Percentiles rank a stretch among this genome's conserved stretches.
Evolutionary conservation across 768 basidiomycete genomes (phyloP).

Genomic region (Collybia nuda): DNA sequence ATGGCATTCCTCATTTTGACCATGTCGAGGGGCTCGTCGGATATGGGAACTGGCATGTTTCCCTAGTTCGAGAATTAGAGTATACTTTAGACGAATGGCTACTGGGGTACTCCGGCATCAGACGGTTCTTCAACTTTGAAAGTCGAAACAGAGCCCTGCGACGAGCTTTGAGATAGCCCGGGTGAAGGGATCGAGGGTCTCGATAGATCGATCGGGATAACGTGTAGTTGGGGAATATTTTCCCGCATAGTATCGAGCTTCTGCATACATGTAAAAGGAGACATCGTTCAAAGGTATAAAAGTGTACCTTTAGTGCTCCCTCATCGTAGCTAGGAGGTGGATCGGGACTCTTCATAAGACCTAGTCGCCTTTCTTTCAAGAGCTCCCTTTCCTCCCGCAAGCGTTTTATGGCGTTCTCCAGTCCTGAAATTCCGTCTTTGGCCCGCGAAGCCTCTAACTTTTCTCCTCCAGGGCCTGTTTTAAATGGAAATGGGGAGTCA

Average conservation of each 20-base stretch:
- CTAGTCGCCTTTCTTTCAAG: conserved; percentile 24
- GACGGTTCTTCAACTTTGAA: conserved; percentile 3
- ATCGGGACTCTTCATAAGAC: conserved; percentile 21
- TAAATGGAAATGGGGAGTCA: conserved; percentile 6
- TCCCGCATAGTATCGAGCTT: conserved; percentile 1
- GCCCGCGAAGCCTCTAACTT: conserved; percentile 24
- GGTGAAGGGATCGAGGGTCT: conserved; percentile 3
- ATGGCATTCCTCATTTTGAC: conserved; percentile 55
- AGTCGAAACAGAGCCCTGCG: neutral
- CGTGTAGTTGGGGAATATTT: conserved; percentile 1
- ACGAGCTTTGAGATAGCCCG: neutral
- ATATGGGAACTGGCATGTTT: conserved; percentile 7
- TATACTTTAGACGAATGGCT: no score
- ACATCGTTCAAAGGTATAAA: neutral
- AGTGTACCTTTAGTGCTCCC: conserved; percentile 25
- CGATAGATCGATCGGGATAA: conserved; percentile 2
- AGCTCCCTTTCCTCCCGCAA: conserved; percentile 33
- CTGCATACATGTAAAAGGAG: neutral
- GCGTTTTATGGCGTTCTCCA: conserved; percentile 38
- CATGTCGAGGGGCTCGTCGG: conserved; percentile 40
- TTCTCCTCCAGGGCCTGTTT: conserved; percentile 5
- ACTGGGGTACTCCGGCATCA: conserved; percentile 10
- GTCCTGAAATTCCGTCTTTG: conserved; percentile 35
- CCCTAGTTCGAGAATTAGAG: no score
- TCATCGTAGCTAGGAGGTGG: conserved; percentile 41